These are phyloP conservation scores for Lindgomyces ingoldianus DNA, from an alignment of 495 filamentous ascomycete species.

Conservation along the genomic window DNA sequence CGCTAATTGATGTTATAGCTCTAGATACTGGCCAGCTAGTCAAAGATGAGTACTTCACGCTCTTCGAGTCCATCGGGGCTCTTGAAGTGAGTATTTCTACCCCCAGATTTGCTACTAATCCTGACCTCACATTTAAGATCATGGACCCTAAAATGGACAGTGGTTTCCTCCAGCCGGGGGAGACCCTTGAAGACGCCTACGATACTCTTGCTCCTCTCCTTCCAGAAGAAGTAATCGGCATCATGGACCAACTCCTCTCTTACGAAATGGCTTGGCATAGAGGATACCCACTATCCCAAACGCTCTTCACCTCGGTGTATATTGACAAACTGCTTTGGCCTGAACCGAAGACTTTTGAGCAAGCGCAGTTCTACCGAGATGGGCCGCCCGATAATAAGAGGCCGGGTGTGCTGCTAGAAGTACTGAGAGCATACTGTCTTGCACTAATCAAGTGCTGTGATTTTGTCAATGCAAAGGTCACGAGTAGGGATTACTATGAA, in stretches of 20 bases:
- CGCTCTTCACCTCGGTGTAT: conserved; percentile 90
- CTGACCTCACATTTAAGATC: conserved; percentile 59
- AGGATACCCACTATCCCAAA: conserved; percentile 91
- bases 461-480: conserved; percentile 72
- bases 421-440: conserved; percentile 84
- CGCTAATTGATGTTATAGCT: conserved; percentile 51
- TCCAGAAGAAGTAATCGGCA: conserved; percentile 80
- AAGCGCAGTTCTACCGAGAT: conserved; percentile 61
- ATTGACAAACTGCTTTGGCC: conserved; percentile 81
- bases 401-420: conserved; percentile 51
- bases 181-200: conserved; percentile 82
- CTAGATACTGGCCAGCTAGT: conserved; percentile 78
- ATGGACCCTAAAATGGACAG: conserved; percentile 99
- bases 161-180: conserved; percentile 72
- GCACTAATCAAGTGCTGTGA: conserved; percentile 81
- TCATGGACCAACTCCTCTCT: conserved; percentile 91
- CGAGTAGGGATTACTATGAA: conserved; percentile 84
- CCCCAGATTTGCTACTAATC: background rate
- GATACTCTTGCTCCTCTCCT: conserved; percentile 68
- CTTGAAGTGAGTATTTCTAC: conserved; percentile 67
- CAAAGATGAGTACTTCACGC: conserved; percentile 90
- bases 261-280: conserved; percentile 98
- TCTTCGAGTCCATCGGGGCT: conserved; percentile 92
- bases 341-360: conserved; percentile 62
- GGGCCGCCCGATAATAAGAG: conserved; percentile 1